Base-by-base conservation (phyloP, 2,329 filamentous ascomycete species). In the Alternaria dauci region DNA sequence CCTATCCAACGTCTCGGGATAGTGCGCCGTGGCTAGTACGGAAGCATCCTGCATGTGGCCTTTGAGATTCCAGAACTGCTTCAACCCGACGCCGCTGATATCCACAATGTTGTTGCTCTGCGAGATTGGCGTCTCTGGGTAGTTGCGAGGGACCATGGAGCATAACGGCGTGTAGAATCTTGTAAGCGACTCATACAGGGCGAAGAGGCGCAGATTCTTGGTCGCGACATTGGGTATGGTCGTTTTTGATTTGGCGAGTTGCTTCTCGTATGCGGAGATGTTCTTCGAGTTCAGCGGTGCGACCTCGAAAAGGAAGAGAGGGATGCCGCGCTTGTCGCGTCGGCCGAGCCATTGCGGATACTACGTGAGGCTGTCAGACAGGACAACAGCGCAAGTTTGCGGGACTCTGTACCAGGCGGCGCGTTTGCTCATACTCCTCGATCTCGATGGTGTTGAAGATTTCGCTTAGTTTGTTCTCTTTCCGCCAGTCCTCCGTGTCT, bases 331-430 rank as follows among this genome's bases (percentile, higher is more conserved):
- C 70, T 88, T 91, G 80, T 97, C 94, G 69, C 94, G 88, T 67
- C 93, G 91, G 56, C 94, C 94, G 20, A 92, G 96, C 91, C 93
- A 97, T 87, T 97, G 93, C 25, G 94, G 93, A 75, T 97, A 97
- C 91, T 94, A 72, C 58, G 55, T 55, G 67, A 68, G 61, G 60
- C 55, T 55, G 65, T 74, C 55, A 74, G 62, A 56, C 47, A 62
- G 57, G 46, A 55, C 52, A 55, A 46, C 18, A 36, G 43, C 3
- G 56, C 28, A 41, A 42, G 38, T 38, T 41, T 50, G 53, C 18
- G 51, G 54, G 48, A 46, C 42, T 34, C 18, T 83, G 69, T 79
- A 94, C 92, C 82, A 97, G 84, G 68, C 88, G 85, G 58, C 91
- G 85, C 62, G 91, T 91, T 72, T 91, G 85, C 79, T 97, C 93